Base-by-base conservation (phyloP, 2,329 filamentous ascomycete species). In the Aspergillus sergii region DNA sequence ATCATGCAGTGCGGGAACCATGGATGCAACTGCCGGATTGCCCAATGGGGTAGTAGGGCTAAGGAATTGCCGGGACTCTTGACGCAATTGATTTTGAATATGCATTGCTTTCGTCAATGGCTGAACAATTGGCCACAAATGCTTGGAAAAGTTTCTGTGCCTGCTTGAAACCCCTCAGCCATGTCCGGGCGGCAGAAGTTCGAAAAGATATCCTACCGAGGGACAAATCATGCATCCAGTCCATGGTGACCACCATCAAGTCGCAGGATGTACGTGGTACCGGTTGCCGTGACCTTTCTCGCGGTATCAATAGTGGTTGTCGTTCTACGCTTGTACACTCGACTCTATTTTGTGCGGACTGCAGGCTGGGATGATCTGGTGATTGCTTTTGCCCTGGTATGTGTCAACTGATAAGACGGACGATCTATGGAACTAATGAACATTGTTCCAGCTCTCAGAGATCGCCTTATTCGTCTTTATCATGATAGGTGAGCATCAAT, bases 341-440 rank as follows among this genome's bases (percentile, higher is more conserved):
- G 74, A 9, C 60, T 72, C 9, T 55, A 56, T 23, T 30, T 75
- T 12, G 63, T 72, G 21, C 70, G 66, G 39, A 64, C 62, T 6
- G 67, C 70, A 4, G 73, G 74, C 19, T 68, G 68, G 60, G 74
- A 76, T 62, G 73, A 76, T 62, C 30, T 71, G 41, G n/a, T 74
- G 19, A 64, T 75, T 55, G 46, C 62, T 4, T 5, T 55, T 28
- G 66, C 74, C 45, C 58, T 70, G 67, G 70, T 72, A 68, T 21
- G 61, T 64, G 32, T 0, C 12, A 12, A 8, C n/a, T 28, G 14
- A 9, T 30, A 6, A 30, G 19, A 12, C 14, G 7, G 12, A 11
- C 32, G 5, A 63, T 65, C 28, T 65, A 59, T 23, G 60, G 14
- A 6, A 23, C 50, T 53, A 50, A 59, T 28, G 9, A 19, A 21